Percentiles rank a stretch among this genome's conserved stretches.
These are phyloP conservation scores for Lepiota brunneoincarnata DNA, from an alignment of 768 basidiomycete genomes.

Conservation along the genomic window DNA sequence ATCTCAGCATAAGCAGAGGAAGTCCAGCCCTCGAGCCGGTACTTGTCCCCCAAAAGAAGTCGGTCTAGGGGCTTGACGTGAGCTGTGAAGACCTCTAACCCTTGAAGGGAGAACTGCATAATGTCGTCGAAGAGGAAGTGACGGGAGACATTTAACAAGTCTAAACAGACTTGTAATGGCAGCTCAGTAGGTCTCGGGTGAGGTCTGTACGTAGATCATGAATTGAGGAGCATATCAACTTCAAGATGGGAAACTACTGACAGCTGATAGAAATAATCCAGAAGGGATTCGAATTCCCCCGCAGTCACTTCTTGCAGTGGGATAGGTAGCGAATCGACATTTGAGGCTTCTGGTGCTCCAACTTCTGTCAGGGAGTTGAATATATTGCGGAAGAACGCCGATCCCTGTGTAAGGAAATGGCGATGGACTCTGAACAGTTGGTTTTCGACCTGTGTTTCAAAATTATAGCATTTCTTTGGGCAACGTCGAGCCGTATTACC, in stretches of 20 bases:
- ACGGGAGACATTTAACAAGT: conserved; percentile 36
- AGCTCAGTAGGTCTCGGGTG: too few relatives aligned
- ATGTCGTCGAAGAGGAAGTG: conserved; percentile 32
- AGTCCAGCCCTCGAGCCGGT: conserved; percentile 36
- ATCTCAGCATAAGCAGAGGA: conserved; percentile 33
- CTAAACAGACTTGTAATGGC: conserved; percentile 28
- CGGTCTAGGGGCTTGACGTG: conserved; percentile 24
- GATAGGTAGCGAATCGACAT: conserved; percentile 31
- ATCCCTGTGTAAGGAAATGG: conserved; percentile 35
- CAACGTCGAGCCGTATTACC: conserved; percentile 6
- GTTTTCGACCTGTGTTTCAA: conserved; percentile 30
- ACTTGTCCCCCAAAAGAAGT: conserved; percentile 35
- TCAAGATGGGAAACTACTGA: conserved; percentile 16
- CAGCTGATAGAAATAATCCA: conserved; percentile 39
- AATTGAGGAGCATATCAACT: background rate
- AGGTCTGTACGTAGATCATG: background rate
- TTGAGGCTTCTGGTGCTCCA: conserved; percentile 24
- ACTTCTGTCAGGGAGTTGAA: conserved; percentile 22
- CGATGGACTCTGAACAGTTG: conserved; percentile 29
- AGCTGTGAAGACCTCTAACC: conserved; percentile 12
- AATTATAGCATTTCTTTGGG: background rate
- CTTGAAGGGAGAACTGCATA: conserved; percentile 30
- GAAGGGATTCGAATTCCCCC: conserved; percentile 34
- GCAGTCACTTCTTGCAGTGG: conserved; percentile 27
- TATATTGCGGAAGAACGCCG: conserved; percentile 35